A percentile compares a stretch with the other conserved stretches of the same genome.
phyloP scores from a whole-genome alignment of 306 rosid genomes.

The apple (Malus domestica) region DNA sequence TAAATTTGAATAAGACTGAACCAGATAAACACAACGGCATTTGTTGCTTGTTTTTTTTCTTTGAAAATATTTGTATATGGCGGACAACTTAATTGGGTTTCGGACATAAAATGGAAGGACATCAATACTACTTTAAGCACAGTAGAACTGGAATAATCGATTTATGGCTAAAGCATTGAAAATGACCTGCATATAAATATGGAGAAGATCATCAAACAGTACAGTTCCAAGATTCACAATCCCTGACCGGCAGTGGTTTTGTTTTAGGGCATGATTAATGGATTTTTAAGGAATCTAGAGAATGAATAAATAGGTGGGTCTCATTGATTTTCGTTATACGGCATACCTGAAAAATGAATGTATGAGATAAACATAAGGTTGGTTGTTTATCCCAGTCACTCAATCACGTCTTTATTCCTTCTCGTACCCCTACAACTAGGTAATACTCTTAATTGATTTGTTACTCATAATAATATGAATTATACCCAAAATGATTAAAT shows the following conservation, averaged over 20 bases:
- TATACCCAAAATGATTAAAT: too few species aligned
- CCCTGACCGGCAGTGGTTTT: neutral
- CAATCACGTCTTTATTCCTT: too few species aligned
- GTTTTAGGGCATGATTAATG: neutral
- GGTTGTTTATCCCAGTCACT: too few species aligned
- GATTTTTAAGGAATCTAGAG: too few species aligned
- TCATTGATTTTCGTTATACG: too few species aligned
- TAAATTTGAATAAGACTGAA: constrained; percentile 5
- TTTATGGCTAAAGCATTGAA: neutral
- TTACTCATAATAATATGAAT: too few species aligned
- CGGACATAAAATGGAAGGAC: neutral
- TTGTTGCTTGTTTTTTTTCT: constrained; percentile 3
- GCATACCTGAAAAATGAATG: too few species aligned
- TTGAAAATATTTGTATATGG: neutral
- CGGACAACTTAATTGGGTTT: neutral
- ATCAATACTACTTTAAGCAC: neutral
- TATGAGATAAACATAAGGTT: too few species aligned
- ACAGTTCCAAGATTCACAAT: neutral
- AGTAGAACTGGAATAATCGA: neutral
- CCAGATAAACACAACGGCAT: constrained; percentile 6
- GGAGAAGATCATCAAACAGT: neutral
- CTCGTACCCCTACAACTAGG: too few species aligned
- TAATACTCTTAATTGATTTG: too few species aligned
- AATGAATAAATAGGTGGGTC: too few species aligned
- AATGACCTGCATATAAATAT: too few species aligned